phyloP scores from a whole-genome alignment of 192 early-diverging fungal genomes.

The Entophlyctis helioformis region DNA sequence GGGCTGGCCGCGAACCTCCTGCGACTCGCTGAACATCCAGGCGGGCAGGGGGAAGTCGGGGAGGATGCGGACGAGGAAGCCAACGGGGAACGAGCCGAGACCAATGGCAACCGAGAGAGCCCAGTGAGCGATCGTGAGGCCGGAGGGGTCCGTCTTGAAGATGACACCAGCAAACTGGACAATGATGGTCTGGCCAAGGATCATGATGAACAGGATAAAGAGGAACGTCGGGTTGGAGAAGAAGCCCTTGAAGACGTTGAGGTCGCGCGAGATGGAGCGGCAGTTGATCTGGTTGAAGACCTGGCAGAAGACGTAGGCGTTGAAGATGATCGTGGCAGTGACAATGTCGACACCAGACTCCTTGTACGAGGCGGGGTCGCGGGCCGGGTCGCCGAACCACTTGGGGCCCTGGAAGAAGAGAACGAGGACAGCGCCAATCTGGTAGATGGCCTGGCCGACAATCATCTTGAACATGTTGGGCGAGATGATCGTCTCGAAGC shows the following conservation, averaged over 20 bases:
- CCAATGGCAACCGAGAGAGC: constrained; percentile 69
- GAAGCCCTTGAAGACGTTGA: constrained; percentile 84
- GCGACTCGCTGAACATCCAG: no score
- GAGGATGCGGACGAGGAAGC: constrained; percentile 71
- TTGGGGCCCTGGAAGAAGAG: constrained; percentile 8
- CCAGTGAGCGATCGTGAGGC: constrained; percentile 71
- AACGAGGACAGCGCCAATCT: constrained; percentile 61
- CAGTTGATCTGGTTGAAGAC: constrained; percentile 90
- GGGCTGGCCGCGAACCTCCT: no score
- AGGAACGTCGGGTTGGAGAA: constrained; percentile 69
- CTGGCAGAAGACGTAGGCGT: constrained; percentile 88
- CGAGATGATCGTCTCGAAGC: constrained; percentile 67
- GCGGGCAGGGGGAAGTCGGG: no score
- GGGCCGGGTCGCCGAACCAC: background rate
- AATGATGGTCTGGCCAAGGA: constrained; percentile 75
- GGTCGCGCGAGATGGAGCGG: constrained; percentile 43
- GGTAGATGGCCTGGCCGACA: constrained; percentile 79
- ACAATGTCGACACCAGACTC: constrained; percentile 1
- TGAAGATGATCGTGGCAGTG: constrained; percentile 71
- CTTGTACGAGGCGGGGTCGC: background rate
- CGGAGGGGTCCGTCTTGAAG: no score
- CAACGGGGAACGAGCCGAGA: constrained; percentile 68
- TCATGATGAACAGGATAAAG: constrained; percentile 61
- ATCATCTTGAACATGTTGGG: constrained; percentile 90
- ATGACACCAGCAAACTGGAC: constrained; percentile 78